Conservation (phyloP, 345 rosid genomes). For the Hypericum androsaemum region DNA sequence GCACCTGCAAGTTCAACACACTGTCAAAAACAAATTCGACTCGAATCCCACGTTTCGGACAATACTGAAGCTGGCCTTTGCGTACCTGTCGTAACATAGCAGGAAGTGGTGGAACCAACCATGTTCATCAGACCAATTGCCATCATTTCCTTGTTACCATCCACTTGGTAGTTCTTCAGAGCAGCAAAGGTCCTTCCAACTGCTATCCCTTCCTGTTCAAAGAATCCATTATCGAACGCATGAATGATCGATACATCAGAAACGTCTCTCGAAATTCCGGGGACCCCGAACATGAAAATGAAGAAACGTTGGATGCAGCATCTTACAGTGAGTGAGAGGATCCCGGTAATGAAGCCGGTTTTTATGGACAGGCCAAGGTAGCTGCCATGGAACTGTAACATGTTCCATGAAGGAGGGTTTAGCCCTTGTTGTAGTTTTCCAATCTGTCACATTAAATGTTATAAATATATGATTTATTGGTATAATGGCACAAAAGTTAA, state of each 20-base stretch:
- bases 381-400: constrained; percentile 69
- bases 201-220: constrained; percentile 92
- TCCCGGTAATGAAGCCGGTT: constrained; percentile 81
- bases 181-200: constrained; percentile 96
- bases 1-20: constrained; percentile 39
- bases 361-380: constrained; percentile 60
- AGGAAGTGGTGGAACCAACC: constrained; percentile 86
- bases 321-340: constrained; percentile 84
- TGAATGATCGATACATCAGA: no score
- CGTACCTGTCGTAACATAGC: constrained; percentile 74
- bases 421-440: constrained; percentile 80
- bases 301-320: background rate
- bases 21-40: background rate
- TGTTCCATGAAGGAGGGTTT: constrained; percentile 89
- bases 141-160: constrained; percentile 98
- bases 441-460: constrained; percentile 31
- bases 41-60: background rate
- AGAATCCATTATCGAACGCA: no score
- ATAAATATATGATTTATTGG: background rate
- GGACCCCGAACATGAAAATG: background rate
- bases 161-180: constrained; percentile 73
- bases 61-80: background rate
- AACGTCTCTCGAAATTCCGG: background rate
- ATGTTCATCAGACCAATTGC: constrained; percentile 95
- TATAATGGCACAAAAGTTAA: no score